Evolutionary conservation across 2,329 filamentous ascomycete species (phyloP).

Genomic region (Botrytis paeoniae): DNA sequence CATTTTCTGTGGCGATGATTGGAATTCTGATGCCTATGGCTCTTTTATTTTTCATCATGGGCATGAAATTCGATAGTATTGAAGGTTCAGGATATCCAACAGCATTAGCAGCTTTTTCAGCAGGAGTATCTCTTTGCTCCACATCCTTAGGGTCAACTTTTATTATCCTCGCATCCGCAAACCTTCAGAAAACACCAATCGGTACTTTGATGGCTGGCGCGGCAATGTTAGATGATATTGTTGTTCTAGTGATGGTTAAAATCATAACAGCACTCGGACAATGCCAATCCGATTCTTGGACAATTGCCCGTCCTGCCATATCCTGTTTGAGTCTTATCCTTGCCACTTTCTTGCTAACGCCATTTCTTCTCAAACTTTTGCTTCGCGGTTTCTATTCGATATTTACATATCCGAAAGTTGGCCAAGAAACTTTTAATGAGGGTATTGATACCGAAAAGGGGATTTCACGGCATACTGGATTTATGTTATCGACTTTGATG

Average conservation of each 20-base stretch:
- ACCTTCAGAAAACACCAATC: slow-evolving; percentile 15
- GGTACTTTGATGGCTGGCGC: slow-evolving; percentile 14
- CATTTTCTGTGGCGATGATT: neutral
- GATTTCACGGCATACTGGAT: neutral
- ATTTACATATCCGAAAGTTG: neutral
- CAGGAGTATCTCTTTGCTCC: slow-evolving; percentile 16
- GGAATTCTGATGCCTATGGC: slow-evolving; percentile 11
- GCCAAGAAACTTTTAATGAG: neutral
- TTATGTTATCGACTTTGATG: slow-evolving; percentile 4
- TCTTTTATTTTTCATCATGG: slow-evolving; percentile 4
- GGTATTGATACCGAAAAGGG: neutral
- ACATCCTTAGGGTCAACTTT: slow-evolving; percentile 16
- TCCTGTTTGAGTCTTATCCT: slow-evolving; percentile 8
- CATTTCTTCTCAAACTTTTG: neutral
- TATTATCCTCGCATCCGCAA: slow-evolving; percentile 15
- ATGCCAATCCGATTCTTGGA: slow-evolving; percentile 7
- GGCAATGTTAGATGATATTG: slow-evolving; percentile 15
- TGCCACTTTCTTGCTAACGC: neutral
- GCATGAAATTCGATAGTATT: neutral
- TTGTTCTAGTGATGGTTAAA: slow-evolving; percentile 18
- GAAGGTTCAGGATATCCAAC: slow-evolving; percentile 5
- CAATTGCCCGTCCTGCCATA: slow-evolving; percentile 14
- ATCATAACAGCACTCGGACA: slow-evolving; percentile 12
- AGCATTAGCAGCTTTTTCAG: slow-evolving; percentile 15
- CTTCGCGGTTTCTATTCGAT: neutral